phyloP scores from a whole-genome alignment of 495 filamentous ascomycete genomes.

The Penicillium dipodomyicola region DNA sequence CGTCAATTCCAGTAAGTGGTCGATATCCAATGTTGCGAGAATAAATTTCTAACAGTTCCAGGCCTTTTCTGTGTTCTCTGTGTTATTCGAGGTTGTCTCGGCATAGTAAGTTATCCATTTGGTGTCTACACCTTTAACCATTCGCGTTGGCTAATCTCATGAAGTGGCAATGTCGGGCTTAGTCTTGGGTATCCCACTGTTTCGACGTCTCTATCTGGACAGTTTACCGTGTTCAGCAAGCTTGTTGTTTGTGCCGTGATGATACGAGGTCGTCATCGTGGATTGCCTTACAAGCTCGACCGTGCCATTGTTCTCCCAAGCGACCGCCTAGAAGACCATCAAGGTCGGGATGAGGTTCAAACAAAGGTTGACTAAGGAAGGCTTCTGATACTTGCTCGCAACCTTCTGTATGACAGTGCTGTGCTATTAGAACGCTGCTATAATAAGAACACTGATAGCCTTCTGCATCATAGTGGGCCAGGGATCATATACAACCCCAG shows the following conservation, averaged over 20 bases:
- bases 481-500: too few species aligned
- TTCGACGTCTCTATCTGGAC: slow-evolving; percentile 68
- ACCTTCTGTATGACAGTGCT: not conserved
- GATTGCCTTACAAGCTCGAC: slow-evolving; percentile 85
- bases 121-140: not conserved
- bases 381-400: not conserved
- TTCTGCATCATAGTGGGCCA: too few species aligned
- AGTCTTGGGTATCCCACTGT: slow-evolving; percentile 71
- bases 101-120: slow-evolving; percentile 54
- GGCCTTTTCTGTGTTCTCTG: slow-evolving; percentile 56
- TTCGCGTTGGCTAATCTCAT: not conserved
- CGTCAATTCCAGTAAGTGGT: slow-evolving; percentile 38
- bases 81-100: slow-evolving; percentile 82
- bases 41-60: slow-evolving; percentile 9
- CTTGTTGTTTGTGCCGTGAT: slow-evolving; percentile 86
- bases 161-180: slow-evolving; percentile 77
- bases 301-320: slow-evolving; percentile 77
- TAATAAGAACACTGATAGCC: too few species aligned
- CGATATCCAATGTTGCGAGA: not conserved
- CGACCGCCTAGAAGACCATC: slow-evolving; percentile 48
- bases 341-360: not conserved
- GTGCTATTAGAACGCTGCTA: too few species aligned
- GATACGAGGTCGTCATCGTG: slow-evolving; percentile 84
- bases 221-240: slow-evolving; percentile 75
- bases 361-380: not conserved